Conservation (phyloP, 495 filamentous ascomycete species). For the Evernia prunastri region DNA sequence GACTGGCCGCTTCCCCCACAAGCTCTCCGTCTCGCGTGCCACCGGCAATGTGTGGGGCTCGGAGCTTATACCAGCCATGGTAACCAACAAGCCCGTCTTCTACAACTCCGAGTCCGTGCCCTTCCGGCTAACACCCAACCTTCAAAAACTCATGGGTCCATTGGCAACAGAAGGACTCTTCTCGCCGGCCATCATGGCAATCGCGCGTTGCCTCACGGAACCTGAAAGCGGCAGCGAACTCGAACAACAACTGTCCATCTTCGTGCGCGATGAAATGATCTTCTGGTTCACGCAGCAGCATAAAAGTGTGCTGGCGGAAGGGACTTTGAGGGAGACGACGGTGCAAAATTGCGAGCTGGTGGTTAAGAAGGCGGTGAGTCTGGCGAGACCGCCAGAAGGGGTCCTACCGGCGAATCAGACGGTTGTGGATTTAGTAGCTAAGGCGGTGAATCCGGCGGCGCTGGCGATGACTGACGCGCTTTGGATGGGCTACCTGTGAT, state of each 20-base stretch:
- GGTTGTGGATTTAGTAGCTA: conserved; percentile 81
- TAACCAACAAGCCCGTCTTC: conserved; percentile 74
- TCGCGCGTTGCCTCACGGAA: conserved; percentile 91
- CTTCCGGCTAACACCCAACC: conserved; percentile 93
- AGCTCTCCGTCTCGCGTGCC: conserved; percentile 81
- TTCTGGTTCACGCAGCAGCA: conserved; percentile 90
- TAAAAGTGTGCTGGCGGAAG: conserved; percentile 56
- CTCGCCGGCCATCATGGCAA: conserved; percentile 84
- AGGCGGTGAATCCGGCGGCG: conserved; percentile 79
- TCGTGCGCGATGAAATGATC: conserved; percentile 95
- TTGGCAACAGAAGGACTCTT: conserved; percentile 94
- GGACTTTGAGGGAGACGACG: conserved; percentile 76
- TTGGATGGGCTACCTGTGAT: conserved; percentile 92
- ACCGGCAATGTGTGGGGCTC: conserved; percentile 95
- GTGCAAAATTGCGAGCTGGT: conserved; percentile 83
- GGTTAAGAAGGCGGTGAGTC: conserved; percentile 76
- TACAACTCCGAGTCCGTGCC: conserved; percentile 90
- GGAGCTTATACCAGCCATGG: conserved; percentile 82
- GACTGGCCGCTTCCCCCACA: conserved; percentile 87
- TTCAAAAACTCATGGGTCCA: conserved; percentile 92
- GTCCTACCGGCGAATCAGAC: conserved; percentile 92
- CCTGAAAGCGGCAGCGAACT: conserved; percentile 60
- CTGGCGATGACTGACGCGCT: conserved; percentile 78
- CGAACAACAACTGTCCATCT: conserved; percentile 85
- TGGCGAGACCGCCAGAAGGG: conserved; percentile 58